phyloP scores from a whole-genome alignment of 495 filamentous ascomycete species.

The Tetracladium setigerum region DNA sequence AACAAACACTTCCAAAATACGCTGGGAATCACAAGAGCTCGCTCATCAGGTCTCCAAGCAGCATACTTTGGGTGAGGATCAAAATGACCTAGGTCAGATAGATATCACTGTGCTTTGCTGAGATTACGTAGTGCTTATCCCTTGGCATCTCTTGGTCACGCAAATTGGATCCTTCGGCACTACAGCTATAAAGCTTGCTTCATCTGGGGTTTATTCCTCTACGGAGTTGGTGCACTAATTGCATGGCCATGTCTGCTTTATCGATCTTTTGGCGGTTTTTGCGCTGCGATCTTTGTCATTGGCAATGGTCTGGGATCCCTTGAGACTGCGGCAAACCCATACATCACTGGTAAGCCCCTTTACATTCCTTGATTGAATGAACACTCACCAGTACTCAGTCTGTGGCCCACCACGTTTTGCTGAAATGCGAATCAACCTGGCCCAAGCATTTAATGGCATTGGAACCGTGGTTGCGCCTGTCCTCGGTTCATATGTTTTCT shows the following conservation, averaged over 20 bases:
- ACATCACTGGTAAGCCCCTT: constrained; percentile 33
- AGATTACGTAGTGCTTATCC: constrained; percentile 41
- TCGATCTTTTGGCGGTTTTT: constrained; percentile 51
- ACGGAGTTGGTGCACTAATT: constrained; percentile 45
- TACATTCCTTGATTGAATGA: neutral
- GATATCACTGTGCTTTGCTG: neutral
- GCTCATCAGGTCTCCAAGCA: constrained; percentile 47
- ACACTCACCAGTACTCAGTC: constrained; percentile 23
- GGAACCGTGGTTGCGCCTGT: constrained; percentile 47
- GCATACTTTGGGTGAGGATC: constrained; percentile 40
- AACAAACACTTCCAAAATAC: constrained; percentile 48
- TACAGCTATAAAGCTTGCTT: constrained; percentile 47
- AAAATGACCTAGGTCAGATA: neutral
- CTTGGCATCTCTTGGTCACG: constrained; percentile 52
- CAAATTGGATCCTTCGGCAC: constrained; percentile 46
- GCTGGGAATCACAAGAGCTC: constrained; percentile 39
- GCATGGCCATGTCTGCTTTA: constrained; percentile 48
- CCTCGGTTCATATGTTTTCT: constrained; percentile 46
- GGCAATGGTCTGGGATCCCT: constrained; percentile 45
- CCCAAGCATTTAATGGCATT: constrained; percentile 47
- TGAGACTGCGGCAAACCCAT: constrained; percentile 52
- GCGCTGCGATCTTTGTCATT: constrained; percentile 51
- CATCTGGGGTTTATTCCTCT: constrained; percentile 43
- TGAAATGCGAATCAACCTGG: constrained; percentile 47
- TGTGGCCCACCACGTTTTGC: constrained; percentile 44